Evolutionary conservation across 2,329 filamentous ascomycete species (phyloP), one percentile per base, ranked within the genome.

Genomic region (Aspergillus intermedius): DNA sequence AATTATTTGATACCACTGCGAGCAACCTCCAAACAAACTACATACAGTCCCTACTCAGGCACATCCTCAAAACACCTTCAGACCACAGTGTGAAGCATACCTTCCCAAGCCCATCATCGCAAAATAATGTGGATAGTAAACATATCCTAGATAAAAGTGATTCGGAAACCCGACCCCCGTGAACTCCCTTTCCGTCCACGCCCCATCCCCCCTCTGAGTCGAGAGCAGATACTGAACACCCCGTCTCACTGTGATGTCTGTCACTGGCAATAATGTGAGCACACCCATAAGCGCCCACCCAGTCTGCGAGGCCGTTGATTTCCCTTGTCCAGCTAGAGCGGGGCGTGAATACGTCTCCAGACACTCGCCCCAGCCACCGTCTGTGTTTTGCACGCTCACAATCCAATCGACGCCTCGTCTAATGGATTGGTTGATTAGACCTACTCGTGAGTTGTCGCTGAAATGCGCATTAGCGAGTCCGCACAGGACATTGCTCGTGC

Each of bases 341-440:
- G 53, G 45, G 44, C 54, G 37, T 8, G 46, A 23, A 40, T 68
- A 68, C 0, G 60, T 53, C 1, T 45, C 41, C 0, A 61, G 13
- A 1, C 46, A 48, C 37, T 68, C 65, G 23, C 65, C 64, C 65
- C 65, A 68, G 6, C 65, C 63, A 1, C 65, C 64, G 28, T 67
- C 62, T 1, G 15, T 9, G 34, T 66, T 64, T 42, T 68, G 64
- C 4, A 51, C 49, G 2, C 41, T 40, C 15, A 55, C 53, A 4
- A 68, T 45, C 62, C 64, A 67, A 2, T 46, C 15, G 2, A 55
- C 2, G 4, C 45, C 59, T 21, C 10, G 10, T 10, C 19, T 19
- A 15, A 21, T 40, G 1, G 15, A 35, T 8, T 41, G 15, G 0
- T 59, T 40, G 8, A 49, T 30, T 5, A 5, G 12, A 5, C 37